Percentiles rank a stretch among this genome's conserved stretches.
Conservation (phyloP, 495 filamentous ascomycete species). For the Lasiosphaeria ovina region DNA sequence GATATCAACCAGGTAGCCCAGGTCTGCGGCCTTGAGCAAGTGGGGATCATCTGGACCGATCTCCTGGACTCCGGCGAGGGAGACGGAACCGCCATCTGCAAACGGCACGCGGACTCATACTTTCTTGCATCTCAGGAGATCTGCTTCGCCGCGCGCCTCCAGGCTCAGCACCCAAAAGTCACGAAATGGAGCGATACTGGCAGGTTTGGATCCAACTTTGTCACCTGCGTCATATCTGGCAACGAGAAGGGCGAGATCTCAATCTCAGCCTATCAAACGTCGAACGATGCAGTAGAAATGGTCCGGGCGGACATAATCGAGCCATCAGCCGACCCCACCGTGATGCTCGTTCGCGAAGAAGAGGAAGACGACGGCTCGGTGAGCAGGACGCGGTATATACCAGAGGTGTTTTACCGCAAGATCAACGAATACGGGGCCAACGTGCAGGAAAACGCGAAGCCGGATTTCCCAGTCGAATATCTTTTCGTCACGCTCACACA, state of each 20-base stretch:
- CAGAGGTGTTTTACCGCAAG: constrained; percentile 92
- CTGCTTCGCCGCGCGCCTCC: constrained; percentile 80
- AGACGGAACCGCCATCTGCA: constrained; percentile 85
- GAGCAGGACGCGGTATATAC: constrained; percentile 84
- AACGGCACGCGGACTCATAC: constrained; percentile 93
- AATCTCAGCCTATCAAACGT: constrained; percentile 90
- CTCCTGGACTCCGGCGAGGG: constrained; percentile 77
- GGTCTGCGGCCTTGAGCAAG: constrained; percentile 81
- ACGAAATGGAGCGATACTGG: constrained; percentile 98
- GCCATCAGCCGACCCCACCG: constrained; percentile 83
- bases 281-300: constrained; percentile 95
- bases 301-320: constrained; percentile 92
- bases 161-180: constrained; percentile 82
- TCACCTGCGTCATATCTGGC: constrained; percentile 91
- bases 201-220: constrained; percentile 92
- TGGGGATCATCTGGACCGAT: constrained; percentile 96
- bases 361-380: constrained; percentile 72
- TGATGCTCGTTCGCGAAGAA: constrained; percentile 94
- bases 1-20: constrained; percentile 78
- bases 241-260: constrained; percentile 85
- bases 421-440: constrained; percentile 96
- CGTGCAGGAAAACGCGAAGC: constrained; percentile 96
- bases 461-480: constrained; percentile 94
- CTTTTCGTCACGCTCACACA: constrained; percentile 94
- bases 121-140: constrained; percentile 92